Conservation (phyloP, 1,284 basidiomycete species). For the Porodaedalea pini region DNA sequence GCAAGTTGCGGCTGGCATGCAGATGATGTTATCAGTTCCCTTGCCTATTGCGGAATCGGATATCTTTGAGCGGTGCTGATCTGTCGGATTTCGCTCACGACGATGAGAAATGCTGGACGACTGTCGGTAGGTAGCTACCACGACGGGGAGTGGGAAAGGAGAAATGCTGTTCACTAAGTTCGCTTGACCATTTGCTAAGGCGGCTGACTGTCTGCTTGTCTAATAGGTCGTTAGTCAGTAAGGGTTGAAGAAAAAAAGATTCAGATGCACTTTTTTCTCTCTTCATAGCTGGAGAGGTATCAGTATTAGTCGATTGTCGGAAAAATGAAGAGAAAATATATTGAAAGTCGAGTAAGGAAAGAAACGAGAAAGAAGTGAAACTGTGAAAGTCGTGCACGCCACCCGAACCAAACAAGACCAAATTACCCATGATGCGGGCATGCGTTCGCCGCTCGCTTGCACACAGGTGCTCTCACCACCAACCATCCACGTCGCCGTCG, state of each 20-base stretch:
- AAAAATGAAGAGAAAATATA: background rate
- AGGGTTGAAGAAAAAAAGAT: no score
- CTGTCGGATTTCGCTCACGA: background rate
- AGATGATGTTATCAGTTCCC: background rate
- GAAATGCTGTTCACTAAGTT: background rate
- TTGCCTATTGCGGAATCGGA: no score
- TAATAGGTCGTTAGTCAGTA: no score
- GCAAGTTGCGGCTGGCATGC: slow-evolving; percentile 1
- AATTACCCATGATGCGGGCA: slow-evolving; percentile 3
- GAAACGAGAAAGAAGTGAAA: background rate
- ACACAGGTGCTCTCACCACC: background rate
- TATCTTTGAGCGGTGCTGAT: background rate
- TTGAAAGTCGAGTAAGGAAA: background rate
- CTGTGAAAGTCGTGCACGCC: background rate
- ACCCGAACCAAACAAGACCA: background rate
- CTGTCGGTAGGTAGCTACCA: no score
- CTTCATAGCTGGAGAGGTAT: no score
- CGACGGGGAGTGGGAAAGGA: no score
- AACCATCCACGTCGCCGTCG: background rate
- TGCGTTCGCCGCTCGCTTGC: slow-evolving; percentile 1
- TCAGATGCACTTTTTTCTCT: no score
- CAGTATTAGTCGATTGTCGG: background rate
- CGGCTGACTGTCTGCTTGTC: no score
- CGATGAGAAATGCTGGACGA: background rate
- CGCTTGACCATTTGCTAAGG: no score